Percentiles rank a stretch among this genome's conserved stretches.
Conservation (phyloP, 139 green algal genomes). For the Coccomyxa sp. region DNA sequence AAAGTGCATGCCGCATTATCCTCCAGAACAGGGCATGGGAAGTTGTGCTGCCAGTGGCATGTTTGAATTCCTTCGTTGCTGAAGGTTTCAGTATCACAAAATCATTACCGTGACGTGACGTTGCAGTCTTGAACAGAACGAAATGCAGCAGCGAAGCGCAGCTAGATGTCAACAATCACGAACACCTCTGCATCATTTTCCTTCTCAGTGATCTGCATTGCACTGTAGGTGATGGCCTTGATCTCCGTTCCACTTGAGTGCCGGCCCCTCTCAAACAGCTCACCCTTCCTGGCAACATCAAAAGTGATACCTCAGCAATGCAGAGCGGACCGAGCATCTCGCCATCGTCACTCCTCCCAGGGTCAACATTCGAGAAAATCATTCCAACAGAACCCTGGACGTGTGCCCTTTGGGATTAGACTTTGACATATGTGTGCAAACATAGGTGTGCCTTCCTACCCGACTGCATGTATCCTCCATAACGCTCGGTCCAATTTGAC, state of each 20-base stretch:
- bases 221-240: constrained; percentile 88
- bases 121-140: neutral
- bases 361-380: neutral
- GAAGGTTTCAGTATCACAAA: too few species aligned
- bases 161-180: constrained; percentile 88
- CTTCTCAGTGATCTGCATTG: constrained; percentile 73
- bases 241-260: constrained; percentile 77
- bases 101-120: neutral
- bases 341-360: neutral
- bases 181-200: constrained; percentile 63
- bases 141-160: neutral
- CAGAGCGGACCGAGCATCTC: too few species aligned
- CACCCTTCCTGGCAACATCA: constrained; percentile 31
- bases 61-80: neutral
- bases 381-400: neutral
- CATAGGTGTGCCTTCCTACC: too few species aligned
- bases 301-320: neutral
- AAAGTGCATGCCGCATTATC: too few species aligned
- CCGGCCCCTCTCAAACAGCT: constrained; percentile 53
- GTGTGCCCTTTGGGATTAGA: too few species aligned
- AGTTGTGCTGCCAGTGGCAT: neutral
- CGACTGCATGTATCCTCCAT: neutral
- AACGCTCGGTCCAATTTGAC: neutral
- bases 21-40: neutral
- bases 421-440: too few species aligned